phyloP scores from a whole-genome alignment of 2,329 filamentous ascomycete species.

The Tolypocladium tropicale region DNA sequence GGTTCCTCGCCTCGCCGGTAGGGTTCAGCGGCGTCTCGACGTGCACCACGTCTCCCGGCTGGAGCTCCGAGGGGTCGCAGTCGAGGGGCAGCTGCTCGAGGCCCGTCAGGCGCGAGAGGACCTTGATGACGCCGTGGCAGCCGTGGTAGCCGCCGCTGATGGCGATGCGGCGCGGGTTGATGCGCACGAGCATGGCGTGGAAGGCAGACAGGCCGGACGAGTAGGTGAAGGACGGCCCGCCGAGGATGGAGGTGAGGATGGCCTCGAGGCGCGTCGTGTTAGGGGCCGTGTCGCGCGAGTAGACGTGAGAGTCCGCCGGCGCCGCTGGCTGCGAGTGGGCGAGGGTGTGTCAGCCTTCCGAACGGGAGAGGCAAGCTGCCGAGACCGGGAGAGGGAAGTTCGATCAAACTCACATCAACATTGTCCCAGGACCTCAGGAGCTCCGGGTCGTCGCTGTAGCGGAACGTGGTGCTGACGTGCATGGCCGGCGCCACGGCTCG shows the following conservation, averaged over 20 bases:
- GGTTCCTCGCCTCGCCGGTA: conserved; percentile 67
- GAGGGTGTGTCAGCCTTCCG: no score
- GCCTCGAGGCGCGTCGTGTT: conserved; percentile 80
- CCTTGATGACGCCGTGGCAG: conserved; percentile 71
- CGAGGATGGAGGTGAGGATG: conserved; percentile 63
- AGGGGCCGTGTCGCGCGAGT: conserved; percentile 71
- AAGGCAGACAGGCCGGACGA: conserved; percentile 78
- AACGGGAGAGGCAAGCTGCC: no score
- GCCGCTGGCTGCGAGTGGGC: conserved; percentile 31
- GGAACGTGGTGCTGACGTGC: conserved; percentile 86
- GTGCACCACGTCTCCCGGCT: conserved; percentile 74
- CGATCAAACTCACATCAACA: conserved; percentile 36
- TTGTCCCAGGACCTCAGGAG: conserved; percentile 44
- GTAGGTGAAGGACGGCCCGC: conserved; percentile 65
- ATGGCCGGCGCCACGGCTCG: conserved; percentile 79
- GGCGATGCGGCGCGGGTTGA: conserved; percentile 75
- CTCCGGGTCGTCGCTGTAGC: conserved; percentile 64
- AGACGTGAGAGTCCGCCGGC: conserved; percentile 58
- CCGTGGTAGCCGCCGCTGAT: conserved; percentile 88
- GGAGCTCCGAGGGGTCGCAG: conserved; percentile 54
- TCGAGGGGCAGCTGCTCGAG: conserved; percentile 63
- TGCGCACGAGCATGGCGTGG: conserved; percentile 73
- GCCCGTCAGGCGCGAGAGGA: conserved; percentile 67
- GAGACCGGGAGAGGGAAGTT: no score
- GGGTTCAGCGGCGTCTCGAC: conserved; percentile 94